A percentile compares a stretch with the other conserved stretches of the same genome.
Conservation (phyloP, 306 rosid species). For the Adenanthera pavonina region DNA sequence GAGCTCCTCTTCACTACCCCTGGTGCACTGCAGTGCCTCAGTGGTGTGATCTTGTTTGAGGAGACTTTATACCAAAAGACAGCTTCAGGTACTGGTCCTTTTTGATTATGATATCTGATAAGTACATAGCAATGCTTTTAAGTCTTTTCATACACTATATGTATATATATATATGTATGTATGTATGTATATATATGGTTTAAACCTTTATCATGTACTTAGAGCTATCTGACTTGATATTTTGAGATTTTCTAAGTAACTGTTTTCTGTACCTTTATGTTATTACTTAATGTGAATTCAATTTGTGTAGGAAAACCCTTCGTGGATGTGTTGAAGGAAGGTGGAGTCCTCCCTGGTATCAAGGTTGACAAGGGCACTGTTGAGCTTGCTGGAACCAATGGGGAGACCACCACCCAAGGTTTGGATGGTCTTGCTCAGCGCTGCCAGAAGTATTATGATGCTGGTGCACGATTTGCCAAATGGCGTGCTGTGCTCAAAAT, state of each 20-base stretch:
- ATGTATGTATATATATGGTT: neutral
- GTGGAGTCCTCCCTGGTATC: slow-evolving; percentile 75
- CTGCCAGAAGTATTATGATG: slow-evolving; percentile 79
- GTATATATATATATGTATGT: neutral
- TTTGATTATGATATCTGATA: neutral
- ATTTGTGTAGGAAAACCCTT: slow-evolving; percentile 62
- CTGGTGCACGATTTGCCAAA: slow-evolving; percentile 84
- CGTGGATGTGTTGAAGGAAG: slow-evolving; percentile 70
- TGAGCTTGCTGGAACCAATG: slow-evolving; percentile 75
- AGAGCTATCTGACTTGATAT: neutral
- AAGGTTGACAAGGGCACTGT: slow-evolving; percentile 92
- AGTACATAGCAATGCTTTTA: neutral
- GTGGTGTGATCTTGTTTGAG: slow-evolving; percentile 89
- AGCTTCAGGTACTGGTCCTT: slow-evolving; percentile 56
- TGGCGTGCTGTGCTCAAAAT: slow-evolving; percentile 89
- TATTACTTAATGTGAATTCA: neutral
- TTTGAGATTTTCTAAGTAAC: neutral
- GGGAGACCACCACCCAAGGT: slow-evolving; percentile 93
- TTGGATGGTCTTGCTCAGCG: slow-evolving; percentile 74
- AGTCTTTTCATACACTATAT: neutral
- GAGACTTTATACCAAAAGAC: slow-evolving; percentile 90
- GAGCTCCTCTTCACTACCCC: slow-evolving; percentile 94
- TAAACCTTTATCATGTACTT: neutral
- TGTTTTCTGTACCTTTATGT: neutral
- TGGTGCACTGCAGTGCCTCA: slow-evolving; percentile 67